A percentile compares a stretch with the other conserved stretches of the same genome.
Evolutionary conservation across 202 grass and related monocot genomes (phyloP).

Genomic region (Cymbopogon flexuosus): DNA sequence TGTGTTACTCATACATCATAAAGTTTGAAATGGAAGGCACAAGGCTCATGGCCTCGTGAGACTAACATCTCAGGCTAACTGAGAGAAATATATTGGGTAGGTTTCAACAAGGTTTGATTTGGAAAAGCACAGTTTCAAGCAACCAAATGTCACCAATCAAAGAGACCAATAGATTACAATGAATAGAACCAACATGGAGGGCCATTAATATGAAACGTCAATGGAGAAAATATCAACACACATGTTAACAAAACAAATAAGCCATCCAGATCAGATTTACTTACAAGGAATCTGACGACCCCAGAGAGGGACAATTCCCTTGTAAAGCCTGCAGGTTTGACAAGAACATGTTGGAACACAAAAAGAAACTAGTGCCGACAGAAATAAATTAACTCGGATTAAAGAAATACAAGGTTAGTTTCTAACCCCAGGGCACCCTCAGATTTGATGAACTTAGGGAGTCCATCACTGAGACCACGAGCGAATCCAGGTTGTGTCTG

Average conservation of each 20-base stretch:
- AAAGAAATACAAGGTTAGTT: background rate
- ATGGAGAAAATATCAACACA: background rate
- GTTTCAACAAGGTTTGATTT: background rate
- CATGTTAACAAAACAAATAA: background rate
- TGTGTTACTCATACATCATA: background rate
- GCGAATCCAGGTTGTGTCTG: constrained; percentile 72
- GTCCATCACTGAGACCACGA: constrained; percentile 54
- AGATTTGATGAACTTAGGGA: constrained; percentile 63
- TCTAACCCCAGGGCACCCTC: constrained; percentile 55
- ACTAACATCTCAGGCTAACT: background rate
- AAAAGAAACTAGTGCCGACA: background rate
- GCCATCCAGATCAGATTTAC: constrained; percentile 23
- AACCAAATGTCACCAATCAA: background rate
- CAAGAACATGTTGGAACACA: background rate
- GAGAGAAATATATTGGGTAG: background rate
- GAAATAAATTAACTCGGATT: constrained; percentile 10
- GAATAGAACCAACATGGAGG: background rate
- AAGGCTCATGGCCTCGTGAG: background rate
- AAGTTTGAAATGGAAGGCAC: too few relatives aligned
- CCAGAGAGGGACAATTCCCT: constrained; percentile 57
- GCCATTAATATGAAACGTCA: background rate
- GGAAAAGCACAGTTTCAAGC: background rate
- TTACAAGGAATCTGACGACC: constrained; percentile 64
- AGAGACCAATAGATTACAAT: background rate
- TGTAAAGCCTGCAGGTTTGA: constrained; percentile 49